A percentile compares a stretch with the other conserved stretches of the same genome.
phyloP scores from a whole-genome alignment of 179 eudicot genomes.

The Silene vulgaris region DNA sequence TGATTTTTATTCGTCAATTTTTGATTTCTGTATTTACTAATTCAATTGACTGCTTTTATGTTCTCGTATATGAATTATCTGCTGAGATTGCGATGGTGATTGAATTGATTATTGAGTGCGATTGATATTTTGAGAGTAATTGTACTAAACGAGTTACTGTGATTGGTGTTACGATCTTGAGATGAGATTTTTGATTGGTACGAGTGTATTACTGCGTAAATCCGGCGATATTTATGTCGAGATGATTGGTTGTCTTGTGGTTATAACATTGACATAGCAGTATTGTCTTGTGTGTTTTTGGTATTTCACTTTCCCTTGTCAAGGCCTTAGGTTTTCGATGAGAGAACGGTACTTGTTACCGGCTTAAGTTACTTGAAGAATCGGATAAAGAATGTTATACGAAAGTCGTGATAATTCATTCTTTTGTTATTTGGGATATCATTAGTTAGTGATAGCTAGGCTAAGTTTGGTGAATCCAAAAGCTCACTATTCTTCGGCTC shows the following conservation, averaged over 20 bases:
- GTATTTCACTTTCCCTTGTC: background rate
- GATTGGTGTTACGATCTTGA: no score
- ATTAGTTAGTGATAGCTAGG: no score
- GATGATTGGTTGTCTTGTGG: background rate
- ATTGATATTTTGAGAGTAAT: no score
- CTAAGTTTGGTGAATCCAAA: no score
- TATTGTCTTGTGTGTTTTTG: background rate
- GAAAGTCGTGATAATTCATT: background rate
- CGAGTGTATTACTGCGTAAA: background rate
- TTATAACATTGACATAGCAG: background rate
- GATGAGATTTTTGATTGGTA: background rate
- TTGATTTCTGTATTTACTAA: background rate
- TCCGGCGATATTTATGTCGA: background rate
- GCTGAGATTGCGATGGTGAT: background rate
- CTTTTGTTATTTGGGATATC: background rate
- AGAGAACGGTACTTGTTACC: background rate
- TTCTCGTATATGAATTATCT: background rate
- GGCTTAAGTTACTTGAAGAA: background rate
- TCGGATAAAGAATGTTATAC: background rate
- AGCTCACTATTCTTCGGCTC: no score
- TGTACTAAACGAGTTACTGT: no score
- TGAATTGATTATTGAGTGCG: background rate
- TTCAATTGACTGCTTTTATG: background rate
- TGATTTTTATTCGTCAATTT: background rate
- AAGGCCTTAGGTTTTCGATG: background rate